Conservation (phyloP, 768 basidiomycete genomes). For the Leccinum uliginosum region DNA sequence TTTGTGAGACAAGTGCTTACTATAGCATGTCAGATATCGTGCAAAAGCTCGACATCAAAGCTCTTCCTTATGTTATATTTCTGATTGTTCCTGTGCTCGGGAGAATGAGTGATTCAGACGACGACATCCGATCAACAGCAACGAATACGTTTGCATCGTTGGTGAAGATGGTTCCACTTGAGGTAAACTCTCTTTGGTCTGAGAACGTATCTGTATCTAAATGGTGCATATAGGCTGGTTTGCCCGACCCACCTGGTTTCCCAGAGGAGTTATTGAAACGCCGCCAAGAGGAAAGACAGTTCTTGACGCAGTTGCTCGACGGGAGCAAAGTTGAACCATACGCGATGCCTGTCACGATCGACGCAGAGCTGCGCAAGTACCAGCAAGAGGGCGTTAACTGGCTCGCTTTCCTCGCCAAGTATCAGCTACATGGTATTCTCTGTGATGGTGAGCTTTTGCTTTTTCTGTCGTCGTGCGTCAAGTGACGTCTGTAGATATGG, state of each 20-base stretch:
- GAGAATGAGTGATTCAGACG: constrained; percentile 93
- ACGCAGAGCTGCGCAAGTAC: constrained; percentile 93
- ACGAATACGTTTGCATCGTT: constrained; percentile 98
- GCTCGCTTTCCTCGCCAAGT: constrained; percentile 97
- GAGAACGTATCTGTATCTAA: background rate
- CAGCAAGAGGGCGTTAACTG: constrained; percentile 99
- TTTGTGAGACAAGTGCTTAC: constrained; percentile 8
- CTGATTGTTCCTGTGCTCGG: constrained; percentile 94
- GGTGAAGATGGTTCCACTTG: constrained; percentile 97
- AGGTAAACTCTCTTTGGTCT: constrained; percentile 46
- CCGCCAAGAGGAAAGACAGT: constrained; percentile 83
- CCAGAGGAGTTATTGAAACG: constrained; percentile 82
- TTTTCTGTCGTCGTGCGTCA: constrained; percentile 13
- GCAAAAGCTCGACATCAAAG: constrained; percentile 86
- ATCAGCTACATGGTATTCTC: constrained; percentile 94
- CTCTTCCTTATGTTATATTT: constrained; percentile 95
- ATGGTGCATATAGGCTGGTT: constrained; percentile 60
- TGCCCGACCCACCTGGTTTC: constrained; percentile 95
- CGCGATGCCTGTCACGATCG: constrained; percentile 77
- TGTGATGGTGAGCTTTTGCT: constrained; percentile 73
- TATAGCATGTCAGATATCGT: constrained; percentile 66
- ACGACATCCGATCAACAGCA: constrained; percentile 85
- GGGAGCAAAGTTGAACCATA: constrained; percentile 94
- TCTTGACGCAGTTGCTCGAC: constrained; percentile 90
- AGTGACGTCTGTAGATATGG: constrained; percentile 71